Conservation (phyloP, 345 rosid genomes). For the Bruguiera sexangula region DNA sequence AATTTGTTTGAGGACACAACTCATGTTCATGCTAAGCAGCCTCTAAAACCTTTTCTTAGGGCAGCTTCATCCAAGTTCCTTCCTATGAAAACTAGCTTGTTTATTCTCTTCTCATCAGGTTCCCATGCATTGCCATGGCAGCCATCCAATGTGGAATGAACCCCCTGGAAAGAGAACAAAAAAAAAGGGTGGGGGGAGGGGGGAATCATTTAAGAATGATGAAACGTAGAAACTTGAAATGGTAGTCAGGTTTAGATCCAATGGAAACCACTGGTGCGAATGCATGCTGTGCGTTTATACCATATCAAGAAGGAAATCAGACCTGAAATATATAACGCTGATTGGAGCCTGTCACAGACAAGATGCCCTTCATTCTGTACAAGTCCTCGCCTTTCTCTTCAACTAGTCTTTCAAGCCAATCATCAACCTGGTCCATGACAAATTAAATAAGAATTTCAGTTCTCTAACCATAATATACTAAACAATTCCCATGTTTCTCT, state of each 20-base stretch:
- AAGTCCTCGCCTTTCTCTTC: constrained; percentile 73
- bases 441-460: constrained; percentile 1
- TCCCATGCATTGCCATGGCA: constrained; percentile 58
- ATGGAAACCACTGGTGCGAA: too few relatives aligned
- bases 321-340: constrained; percentile 70
- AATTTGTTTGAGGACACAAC: neutral
- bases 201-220: neutral
- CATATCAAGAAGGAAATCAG: neutral
- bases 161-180: constrained; percentile 35
- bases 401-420: constrained; percentile 66
- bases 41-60: constrained; percentile 59
- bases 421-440: constrained; percentile 49
- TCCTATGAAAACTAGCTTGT: constrained; percentile 71
- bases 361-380: constrained; percentile 68
- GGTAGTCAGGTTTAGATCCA: neutral
- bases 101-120: constrained; percentile 53
- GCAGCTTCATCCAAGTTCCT: constrained; percentile 55
- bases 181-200: too few relatives aligned
- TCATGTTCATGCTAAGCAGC: constrained; percentile 44
- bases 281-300: neutral
- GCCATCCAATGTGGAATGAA: constrained; percentile 60
- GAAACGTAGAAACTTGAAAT: neutral
- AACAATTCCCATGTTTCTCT: neutral
- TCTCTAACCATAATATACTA: neutral
- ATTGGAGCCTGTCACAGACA: constrained; percentile 44